Evolutionary conservation across 2,329 filamentous ascomycete species (phyloP).

Genomic region (Cladophialophora exuberans): DNA sequence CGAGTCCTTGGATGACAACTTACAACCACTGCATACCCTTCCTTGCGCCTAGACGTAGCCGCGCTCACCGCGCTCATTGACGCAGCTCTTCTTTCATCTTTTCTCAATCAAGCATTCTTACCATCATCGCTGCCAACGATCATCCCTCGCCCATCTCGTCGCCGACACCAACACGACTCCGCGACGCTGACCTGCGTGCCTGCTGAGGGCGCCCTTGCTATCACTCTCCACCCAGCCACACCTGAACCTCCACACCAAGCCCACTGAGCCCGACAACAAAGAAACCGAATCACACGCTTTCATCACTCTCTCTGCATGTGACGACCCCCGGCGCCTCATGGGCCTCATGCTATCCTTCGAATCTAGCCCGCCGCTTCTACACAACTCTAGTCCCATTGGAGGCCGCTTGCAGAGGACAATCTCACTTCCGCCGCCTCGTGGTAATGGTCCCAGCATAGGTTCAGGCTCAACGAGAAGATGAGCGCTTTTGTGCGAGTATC

Average conservation of each 20-base stretch:
- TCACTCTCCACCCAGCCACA: conserved; percentile 1
- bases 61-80: conserved; percentile 6
- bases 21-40: neutral
- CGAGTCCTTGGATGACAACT: neutral
- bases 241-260: conserved; percentile 3
- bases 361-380: conserved; percentile 25
- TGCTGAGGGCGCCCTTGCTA: conserved; percentile 6
- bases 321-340: conserved; percentile 22
- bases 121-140: neutral
- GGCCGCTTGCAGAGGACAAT: conserved; percentile 16
- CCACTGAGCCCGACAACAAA: conserved; percentile 17
- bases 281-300: neutral
- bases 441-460: conserved; percentile 25
- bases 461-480: conserved; percentile 49
- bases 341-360: conserved; percentile 29
- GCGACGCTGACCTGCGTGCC: neutral
- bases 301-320: conserved; percentile 18
- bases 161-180: neutral
- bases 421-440: conserved; percentile 23
- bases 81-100: neutral
- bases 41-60: conserved; percentile 9
- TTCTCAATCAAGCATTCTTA: neutral
- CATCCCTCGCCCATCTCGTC: neutral
- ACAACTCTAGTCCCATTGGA: conserved; percentile 10
- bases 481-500: conserved; percentile 92